A percentile compares a stretch with the other conserved stretches of the same genome.
These are phyloP conservation scores for Trifolium repens DNA, from an alignment of 306 rosid species.

Conservation along the genomic window DNA sequence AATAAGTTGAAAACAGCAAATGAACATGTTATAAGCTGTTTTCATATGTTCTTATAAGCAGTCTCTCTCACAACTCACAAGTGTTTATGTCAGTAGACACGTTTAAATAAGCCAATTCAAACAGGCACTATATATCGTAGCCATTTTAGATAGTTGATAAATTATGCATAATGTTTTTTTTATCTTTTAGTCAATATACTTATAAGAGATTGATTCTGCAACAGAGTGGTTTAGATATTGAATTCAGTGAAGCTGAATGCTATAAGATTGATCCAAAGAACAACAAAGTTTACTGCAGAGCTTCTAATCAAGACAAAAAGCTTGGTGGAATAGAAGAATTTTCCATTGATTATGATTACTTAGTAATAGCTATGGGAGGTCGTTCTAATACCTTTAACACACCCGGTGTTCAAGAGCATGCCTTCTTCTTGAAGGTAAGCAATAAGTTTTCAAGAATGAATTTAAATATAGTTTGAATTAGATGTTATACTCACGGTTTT, in stretches of 20 bases:
- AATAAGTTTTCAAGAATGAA: background rate
- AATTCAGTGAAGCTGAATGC: conserved; percentile 86
- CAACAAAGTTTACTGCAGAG: conserved; percentile 71
- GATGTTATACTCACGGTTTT: too few species aligned
- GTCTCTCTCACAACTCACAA: too few species aligned
- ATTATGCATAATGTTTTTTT: too few species aligned
- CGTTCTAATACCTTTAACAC: conserved; percentile 92
- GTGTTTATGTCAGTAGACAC: too few species aligned
- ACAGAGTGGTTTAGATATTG: conserved; percentile 66
- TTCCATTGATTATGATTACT: conserved; percentile 83
- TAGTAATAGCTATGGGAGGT: conserved; percentile 80
- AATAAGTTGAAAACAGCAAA: too few species aligned
- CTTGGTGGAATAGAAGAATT: conserved; percentile 64
- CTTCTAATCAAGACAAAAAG: conserved; percentile 45
- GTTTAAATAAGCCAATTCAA: too few species aligned
- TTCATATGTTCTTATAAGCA: too few species aligned
- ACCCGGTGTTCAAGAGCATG: conserved; percentile 86
- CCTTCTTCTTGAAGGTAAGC: conserved; percentile 84
- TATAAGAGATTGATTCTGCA: conserved; percentile 17
- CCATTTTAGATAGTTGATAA: background rate
- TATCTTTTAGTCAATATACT: background rate
- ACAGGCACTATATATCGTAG: background rate
- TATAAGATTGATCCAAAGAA: conserved; percentile 77
- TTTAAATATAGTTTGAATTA: background rate
- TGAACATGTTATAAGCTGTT: too few species aligned